Evolutionary conservation across 1,139 yeast species (phyloP), one percentile per base, ranked within the genome.

Genomic region (Lodderomyces orthopsilosis): DNA sequence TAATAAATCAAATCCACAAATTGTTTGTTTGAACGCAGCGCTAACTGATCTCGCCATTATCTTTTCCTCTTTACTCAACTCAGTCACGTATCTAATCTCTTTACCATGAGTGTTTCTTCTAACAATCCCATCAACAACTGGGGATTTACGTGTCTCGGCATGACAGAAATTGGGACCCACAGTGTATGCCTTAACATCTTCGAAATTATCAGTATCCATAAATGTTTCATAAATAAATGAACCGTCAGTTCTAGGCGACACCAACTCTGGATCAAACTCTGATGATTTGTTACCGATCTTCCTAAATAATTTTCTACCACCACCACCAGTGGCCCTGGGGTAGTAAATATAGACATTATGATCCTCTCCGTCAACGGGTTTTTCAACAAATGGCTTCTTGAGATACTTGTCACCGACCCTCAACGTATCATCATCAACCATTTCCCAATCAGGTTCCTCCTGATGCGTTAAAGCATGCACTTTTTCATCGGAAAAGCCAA

Each of bases 321-420:
- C 99, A 43, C 98, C 99, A 41, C 99, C 99, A 43, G 87, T 84
- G 45, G 85, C 78, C 45, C 80, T 78, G 34, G 94, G 86, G 61
- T 93, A 93, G 64, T 94, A 94, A 38, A 94, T 93, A 62, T 85
- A 89, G 37, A 94, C 93, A 61, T 94, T 94, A 65, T 94, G 99
- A 63, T 94, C 96, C 65, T 94, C 99, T 38, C 99, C 99, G 65
- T 94, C 97, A 6, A 93, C 98, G 1, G 99, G 99, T 56, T 94
- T 94, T 63, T 94, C 99, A 24, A 94, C 98, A 71, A 83, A 94
- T 7, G 99, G 99, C 58, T 94, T 94, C 37, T 71, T 74, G 65
- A 94, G 68, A 12, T 71, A 68, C 53, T 79, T 63, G 3, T 95
- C 96, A 51, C 86, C 80, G 21, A 93, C 93, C 46, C 71, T 72